A percentile compares a stretch with the other conserved stretches of the same genome.
These are phyloP conservation scores for Geotrichum citri-aurantii DNA, from an alignment of 1,139 yeast genomes.

Conservation along the genomic window DNA sequence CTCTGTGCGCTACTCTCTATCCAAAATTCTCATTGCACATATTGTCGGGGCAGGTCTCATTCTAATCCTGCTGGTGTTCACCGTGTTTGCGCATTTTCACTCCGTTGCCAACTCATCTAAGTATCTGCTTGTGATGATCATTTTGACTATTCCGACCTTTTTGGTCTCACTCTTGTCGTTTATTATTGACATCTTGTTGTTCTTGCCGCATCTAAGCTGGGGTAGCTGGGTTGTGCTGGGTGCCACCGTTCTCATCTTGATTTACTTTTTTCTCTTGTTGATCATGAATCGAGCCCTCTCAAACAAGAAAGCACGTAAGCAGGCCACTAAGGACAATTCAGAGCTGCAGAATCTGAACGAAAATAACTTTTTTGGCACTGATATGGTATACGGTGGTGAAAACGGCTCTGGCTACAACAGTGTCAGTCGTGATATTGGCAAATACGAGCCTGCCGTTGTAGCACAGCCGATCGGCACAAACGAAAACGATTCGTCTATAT, in stretches of 20 bases:
- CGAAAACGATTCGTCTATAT: background rate
- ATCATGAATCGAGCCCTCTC: slow-evolving; percentile 49
- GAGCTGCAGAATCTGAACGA: slow-evolving; percentile 25
- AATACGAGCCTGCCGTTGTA: slow-evolving; percentile 13
- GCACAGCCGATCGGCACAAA: slow-evolving; percentile 3
- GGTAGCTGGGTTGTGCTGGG: slow-evolving; percentile 51
- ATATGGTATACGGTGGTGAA: background rate
- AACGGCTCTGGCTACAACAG: background rate
- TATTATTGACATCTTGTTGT: slow-evolving; percentile 49
- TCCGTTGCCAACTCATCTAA: slow-evolving; percentile 37
- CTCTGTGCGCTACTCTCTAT: slow-evolving; percentile 57
- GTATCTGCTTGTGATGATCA: slow-evolving; percentile 38
- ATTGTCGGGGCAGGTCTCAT: slow-evolving; percentile 80
- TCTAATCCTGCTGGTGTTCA: slow-evolving; percentile 43
- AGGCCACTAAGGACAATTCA: slow-evolving; percentile 27
- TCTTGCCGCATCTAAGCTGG: slow-evolving; percentile 49
- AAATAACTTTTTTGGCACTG: slow-evolving; percentile 8
- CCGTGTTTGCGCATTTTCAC: slow-evolving; percentile 39
- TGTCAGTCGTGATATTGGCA: background rate
- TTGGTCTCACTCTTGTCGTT: slow-evolving; percentile 47
- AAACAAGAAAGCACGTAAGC: slow-evolving; percentile 41
- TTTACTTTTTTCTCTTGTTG: slow-evolving; percentile 42
- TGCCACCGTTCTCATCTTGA: slow-evolving; percentile 41
- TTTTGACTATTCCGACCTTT: slow-evolving; percentile 45
- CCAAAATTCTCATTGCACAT: slow-evolving; percentile 67